These are phyloP conservation scores for Aspergillus cavernicola DNA, from an alignment of 495 filamentous ascomycete genomes.

Conservation along the genomic window DNA sequence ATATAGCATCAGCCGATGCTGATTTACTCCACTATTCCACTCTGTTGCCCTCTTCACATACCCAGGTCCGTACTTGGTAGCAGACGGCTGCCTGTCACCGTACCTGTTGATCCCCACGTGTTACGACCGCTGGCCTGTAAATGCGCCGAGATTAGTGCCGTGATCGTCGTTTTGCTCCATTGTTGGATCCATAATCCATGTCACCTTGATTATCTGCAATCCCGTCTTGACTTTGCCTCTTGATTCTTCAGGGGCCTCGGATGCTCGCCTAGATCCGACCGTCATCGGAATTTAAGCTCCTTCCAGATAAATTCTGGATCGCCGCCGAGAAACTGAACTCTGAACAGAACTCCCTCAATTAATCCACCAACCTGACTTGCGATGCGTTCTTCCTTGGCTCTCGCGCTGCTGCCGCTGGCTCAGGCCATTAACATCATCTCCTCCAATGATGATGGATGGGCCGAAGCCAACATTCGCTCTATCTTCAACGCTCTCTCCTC, in stretches of 20 bases:
- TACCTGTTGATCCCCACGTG: conserved; percentile 3
- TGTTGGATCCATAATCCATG: neutral
- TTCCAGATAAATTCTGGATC: conserved; percentile 1
- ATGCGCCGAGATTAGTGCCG: neutral
- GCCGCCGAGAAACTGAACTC: neutral
- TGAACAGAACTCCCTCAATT: neutral
- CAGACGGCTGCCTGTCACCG: no score
- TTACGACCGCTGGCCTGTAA: neutral
- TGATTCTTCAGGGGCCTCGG: neutral
- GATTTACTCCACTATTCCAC: no score
- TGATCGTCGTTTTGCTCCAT: neutral
- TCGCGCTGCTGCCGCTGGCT: conserved; percentile 18
- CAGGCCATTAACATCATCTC: conserved; percentile 55
- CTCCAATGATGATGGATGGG: conserved; percentile 72
- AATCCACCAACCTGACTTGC: neutral
- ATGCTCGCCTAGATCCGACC: neutral
- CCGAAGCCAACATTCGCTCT: conserved; percentile 58
- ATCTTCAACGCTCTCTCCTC: conserved; percentile 49
- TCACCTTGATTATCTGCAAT: neutral
- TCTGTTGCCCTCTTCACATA: no score
- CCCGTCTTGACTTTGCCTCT: neutral
- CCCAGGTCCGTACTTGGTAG: no score
- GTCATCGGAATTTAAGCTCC: neutral
- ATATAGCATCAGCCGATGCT: no score
- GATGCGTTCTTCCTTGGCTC: conserved; percentile 14